Evolutionary conservation across 1,284 basidiomycete genomes (phyloP).

Genomic region (Singerocomus inundabilis): DNA sequence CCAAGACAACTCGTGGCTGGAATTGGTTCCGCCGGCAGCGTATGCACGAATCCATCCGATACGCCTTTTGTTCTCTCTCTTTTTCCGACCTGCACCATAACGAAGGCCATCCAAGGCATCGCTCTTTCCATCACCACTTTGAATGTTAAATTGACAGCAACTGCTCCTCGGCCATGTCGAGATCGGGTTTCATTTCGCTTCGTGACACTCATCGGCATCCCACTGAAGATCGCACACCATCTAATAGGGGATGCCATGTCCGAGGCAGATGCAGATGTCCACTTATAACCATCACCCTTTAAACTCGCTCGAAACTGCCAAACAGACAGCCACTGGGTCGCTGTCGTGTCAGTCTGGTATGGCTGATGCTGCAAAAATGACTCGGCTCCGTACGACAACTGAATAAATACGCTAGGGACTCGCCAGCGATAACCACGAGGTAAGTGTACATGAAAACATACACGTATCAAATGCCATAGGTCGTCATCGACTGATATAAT

Average conservation of each 20-base stretch:
- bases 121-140: not conserved
- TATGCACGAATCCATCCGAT: not conserved
- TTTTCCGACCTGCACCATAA: not conserved
- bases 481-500: conserved; percentile 20
- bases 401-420: conserved; percentile 16
- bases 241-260: not conserved
- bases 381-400: conserved; percentile 2
- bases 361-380: not conserved
- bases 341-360: too few relatives aligned
- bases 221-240: not conserved
- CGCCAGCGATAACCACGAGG: conserved; percentile 16
- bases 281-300: not conserved
- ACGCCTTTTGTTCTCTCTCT: not conserved
- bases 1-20: too few relatives aligned
- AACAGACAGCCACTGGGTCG: too few relatives aligned
- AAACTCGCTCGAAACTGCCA: not conserved
- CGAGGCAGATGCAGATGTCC: not conserved
- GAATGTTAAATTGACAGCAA: too few relatives aligned
- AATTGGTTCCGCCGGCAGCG: not conserved
- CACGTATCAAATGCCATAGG: conserved; percentile 7
- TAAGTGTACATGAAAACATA: conserved; percentile 18
- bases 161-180: not conserved
- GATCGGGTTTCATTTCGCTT: not conserved
- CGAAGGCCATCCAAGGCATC: not conserved
- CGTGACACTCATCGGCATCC: not conserved